Evolutionary conservation across 345 rosid genomes (phyloP), one percentile per base, ranked within the genome.

Genomic region (Kernera saxatilis): DNA sequence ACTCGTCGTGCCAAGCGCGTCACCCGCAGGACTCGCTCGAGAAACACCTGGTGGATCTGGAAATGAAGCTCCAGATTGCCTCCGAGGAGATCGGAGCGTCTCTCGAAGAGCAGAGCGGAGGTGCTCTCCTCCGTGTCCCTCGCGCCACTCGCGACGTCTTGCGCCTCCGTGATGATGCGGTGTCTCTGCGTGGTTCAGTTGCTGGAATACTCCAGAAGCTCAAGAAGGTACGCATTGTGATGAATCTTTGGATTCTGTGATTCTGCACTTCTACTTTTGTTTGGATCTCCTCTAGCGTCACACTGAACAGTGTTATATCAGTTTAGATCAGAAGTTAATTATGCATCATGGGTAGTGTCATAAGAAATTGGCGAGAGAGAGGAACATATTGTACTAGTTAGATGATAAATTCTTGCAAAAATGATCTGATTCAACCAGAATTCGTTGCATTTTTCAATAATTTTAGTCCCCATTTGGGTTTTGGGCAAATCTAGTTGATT

Each of bases 21-120:
- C 98, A 89, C 72, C 88, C 89, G 40, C 92, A 89, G 73, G 96
- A 91, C 67, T 83, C 96, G 7, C 81, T 89, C 17, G 99, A 94
- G 84, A 88, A 84, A 64, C 93, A 91, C 78, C 79, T 91, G 55
- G 88, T 89, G 74, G 99, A 94, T 87, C 91, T 94, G 71, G 99
- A 94, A 66, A 91, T 91, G 99, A 94, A 94, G 95, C 97, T 94
- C 39, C 99, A 94, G 85, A 94, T 91, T 83, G 82, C 86, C 18
- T 89, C 98, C 53, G 99, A 94, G 82, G 99, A 94, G 87, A 94
- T 94, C 78, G 85, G 93, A 30, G 85, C 89, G 45, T 87, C 97
- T n/a, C 97, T 94, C 26, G 93, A 94, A 83, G 99, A 94, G 70
- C 99, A 89, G 82, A 91, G 96, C 80, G 81, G 86, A 53, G 70